Evolutionary conservation across 2,329 filamentous ascomycete species (phyloP), one percentile per base, ranked within the genome.

Genomic region (Fusarium anthophilum): DNA sequence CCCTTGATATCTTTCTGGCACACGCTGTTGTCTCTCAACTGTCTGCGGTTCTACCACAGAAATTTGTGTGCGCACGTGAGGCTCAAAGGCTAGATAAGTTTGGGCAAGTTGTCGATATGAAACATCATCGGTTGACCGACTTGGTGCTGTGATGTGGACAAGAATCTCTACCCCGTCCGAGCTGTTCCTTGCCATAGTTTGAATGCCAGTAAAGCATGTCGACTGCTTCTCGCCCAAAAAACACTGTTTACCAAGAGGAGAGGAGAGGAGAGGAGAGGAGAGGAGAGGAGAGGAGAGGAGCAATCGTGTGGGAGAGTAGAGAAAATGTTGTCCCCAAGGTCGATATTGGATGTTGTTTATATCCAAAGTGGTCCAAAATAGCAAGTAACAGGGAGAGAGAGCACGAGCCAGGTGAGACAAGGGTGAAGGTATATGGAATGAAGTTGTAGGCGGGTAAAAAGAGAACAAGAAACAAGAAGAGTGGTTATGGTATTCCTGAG

Each of bases 141-240:
- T 86, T 12, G 88, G 86, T 37, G 88, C 89, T 17, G 86, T 80
- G 63, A 89, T 84, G 77, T 91, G 89, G 57, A 90, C 84, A 50
- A 91, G 82, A 50, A 90, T 87, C 80, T 91, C 88, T 58, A 85
- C 82, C 66, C 86, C 80, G 24, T 69, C 66, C 48, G 64, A 70
- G 53, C 66, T 58, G 65, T 70, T 77, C 47, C 66, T 67, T 54
- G 76, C 72, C 81, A 82, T 82, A 55, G 35, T 69, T 65, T 51
- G 59, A 47, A 51, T 51, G 47, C 65, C 58, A 67, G 45, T 51
- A 53, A 72, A 76, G 73, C 79, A 80, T 80, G 64, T 60, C 77
- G 74, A 61, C 62, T 54, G 30, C 41, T 61, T 61, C 55, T 53
- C 41, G 60, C 38, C 39, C 38, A 30, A 57, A 55, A 53, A 55